Conservation (phyloP, 768 basidiomycete species). For the Macrolepiota fuliginosa region DNA sequence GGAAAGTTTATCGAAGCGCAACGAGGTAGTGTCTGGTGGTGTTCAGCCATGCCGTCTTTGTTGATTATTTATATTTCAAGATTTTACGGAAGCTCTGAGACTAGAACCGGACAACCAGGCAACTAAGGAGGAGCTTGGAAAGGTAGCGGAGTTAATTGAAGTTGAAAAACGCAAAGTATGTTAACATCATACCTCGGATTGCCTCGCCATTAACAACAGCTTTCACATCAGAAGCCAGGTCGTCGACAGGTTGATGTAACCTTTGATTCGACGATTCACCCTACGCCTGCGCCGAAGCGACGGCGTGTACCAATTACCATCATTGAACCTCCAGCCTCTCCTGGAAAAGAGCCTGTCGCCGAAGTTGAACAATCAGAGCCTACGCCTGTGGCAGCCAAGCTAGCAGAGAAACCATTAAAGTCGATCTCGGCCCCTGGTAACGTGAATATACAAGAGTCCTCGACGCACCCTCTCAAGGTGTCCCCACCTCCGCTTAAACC, state of each 20-base stretch:
- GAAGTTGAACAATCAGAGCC: not conserved
- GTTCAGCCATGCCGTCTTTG: not conserved
- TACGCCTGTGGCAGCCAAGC: not conserved
- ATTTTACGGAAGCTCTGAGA: slow-evolving; percentile 54
- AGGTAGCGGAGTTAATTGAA: slow-evolving; percentile 39
- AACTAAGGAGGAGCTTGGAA: slow-evolving; percentile 61
- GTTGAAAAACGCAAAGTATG: slow-evolving; percentile 35
- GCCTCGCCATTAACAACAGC: not conserved
- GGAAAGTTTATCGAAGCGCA: slow-evolving; percentile 56
- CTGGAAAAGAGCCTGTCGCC: not conserved
- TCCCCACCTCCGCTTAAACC: slow-evolving; percentile 3
- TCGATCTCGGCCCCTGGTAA: not conserved
- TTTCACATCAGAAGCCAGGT: slow-evolving; percentile 23
- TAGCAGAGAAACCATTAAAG: not conserved
- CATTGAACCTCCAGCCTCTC: slow-evolving; percentile 34
- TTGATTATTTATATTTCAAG: slow-evolving; percentile 33
- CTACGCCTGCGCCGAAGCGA: slow-evolving; percentile 31
- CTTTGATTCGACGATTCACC: slow-evolving; percentile 16
- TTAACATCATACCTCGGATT: not conserved
- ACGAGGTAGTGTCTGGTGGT: slow-evolving; percentile 41
- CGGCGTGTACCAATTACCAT: slow-evolving; percentile 66
- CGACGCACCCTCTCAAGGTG: slow-evolving; percentile 24
- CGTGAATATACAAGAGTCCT: slow-evolving; percentile 20
- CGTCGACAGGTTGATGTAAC: slow-evolving; percentile 18
- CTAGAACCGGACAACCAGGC: slow-evolving; percentile 65